Conservation (phyloP, 768 basidiomycete genomes). For the Trametes cubensis region DNA sequence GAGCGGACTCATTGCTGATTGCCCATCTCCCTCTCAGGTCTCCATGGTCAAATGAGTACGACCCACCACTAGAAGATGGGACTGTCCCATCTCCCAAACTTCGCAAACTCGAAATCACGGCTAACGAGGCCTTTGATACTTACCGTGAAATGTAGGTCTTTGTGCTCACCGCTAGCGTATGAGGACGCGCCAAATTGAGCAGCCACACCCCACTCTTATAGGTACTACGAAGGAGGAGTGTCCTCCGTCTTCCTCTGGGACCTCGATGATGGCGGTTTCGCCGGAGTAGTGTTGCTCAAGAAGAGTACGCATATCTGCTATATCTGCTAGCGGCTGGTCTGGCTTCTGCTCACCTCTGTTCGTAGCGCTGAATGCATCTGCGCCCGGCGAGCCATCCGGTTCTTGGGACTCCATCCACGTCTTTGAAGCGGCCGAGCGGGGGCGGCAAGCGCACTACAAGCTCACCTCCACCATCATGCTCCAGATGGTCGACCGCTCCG, state of each 20-base stretch:
- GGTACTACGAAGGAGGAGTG: constrained; percentile 98
- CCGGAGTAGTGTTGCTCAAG: constrained; percentile 94
- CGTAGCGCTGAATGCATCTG: constrained; percentile 63
- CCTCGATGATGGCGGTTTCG: constrained; percentile 93
- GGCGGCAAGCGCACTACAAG: constrained; percentile 93
- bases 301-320: constrained; percentile 60
- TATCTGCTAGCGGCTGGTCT: not conserved
- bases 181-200: not conserved
- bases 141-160: constrained; percentile 86
- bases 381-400: constrained; percentile 67
- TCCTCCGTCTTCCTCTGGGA: constrained; percentile 99
- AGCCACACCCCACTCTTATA: constrained; percentile 30
- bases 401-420: constrained; percentile 99
- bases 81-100: constrained; percentile 83
- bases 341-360: not conserved
- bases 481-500: constrained; percentile 66
- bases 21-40: constrained; percentile 57
- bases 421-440: constrained; percentile 92
- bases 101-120: constrained; percentile 87
- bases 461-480: constrained; percentile 97
- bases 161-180: not conserved
- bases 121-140: constrained; percentile 96
- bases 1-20: not conserved
- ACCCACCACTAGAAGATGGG: constrained; percentile 87
- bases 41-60: constrained; percentile 98